Base-by-base conservation (phyloP, 2,329 filamentous ascomycete genomes). In the Aschersonia sp. region DNA sequence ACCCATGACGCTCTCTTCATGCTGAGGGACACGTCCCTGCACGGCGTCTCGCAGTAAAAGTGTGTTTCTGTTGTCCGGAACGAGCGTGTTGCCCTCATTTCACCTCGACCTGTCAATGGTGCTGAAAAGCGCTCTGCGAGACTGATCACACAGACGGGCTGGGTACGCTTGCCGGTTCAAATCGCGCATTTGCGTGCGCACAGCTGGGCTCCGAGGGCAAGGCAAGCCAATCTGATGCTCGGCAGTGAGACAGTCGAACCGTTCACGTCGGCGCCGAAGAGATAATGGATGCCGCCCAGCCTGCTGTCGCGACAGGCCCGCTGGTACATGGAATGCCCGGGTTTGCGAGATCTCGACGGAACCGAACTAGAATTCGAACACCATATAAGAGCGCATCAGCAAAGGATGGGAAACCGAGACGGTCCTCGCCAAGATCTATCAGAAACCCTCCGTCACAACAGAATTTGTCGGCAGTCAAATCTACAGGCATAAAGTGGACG, bases 261-360 rank as follows among this genome's bases (percentile, higher is more conserved):
- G 8, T 12, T 9, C 35, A 37, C 8, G 12, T 9, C 4, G 12
- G 8, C 8, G 35, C 35, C 12, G 8, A 9, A 9, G 8, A 37
- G 35, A 37, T 12, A 8, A 37, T 37, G 35, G 35, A 9, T 9
- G 35, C 52, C 43, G 46, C 51, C 48, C 52, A 57, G 44, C 37
- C 50, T 47, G 50, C 45, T 29, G 44, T 49, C 47, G 49, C 49
- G 37, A 51, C 51, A 46, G 50, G 47, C 50, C 52, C 51, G 45
- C 49, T 50, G 31, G 45, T 48, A 33, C 47, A 49, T 14, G 50
- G 33, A 33, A 22, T 52, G 4, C 46, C 46, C 22, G 42, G 45
- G 30, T 46, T 46, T 22, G 32, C 41, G 29, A 41, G 39, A 14
- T 42, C 46, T 0, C 46, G 33, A 37, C 35, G 35, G 8, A 37